These are phyloP conservation scores for Anacardium occidentale DNA, from an alignment of 345 rosid genomes.

Conservation along the genomic window DNA sequence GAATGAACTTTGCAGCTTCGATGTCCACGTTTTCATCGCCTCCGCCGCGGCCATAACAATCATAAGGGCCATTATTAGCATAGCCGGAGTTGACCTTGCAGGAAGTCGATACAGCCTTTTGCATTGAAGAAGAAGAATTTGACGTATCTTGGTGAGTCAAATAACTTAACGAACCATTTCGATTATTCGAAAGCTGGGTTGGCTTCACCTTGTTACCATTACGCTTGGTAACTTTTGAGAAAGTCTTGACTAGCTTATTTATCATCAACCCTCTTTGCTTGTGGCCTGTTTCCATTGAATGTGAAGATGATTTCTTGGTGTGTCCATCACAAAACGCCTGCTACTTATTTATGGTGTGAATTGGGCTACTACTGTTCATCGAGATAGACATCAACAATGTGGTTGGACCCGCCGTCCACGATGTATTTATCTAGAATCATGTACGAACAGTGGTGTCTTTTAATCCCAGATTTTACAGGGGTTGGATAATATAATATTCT, in stretches of 20 bases:
- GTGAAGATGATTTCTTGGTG: too few species aligned
- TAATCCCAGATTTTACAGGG: conserved; percentile 6
- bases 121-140: conserved; percentile 8
- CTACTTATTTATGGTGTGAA: neutral
- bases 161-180: neutral
- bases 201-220: conserved; percentile 28
- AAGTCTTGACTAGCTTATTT: conserved; percentile 26
- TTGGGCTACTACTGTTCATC: neutral
- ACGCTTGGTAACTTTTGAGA: conserved; percentile 22
- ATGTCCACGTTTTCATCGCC: conserved; percentile 47
- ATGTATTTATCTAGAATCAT: conserved; percentile 1
- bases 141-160: neutral
- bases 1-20: conserved; percentile 41
- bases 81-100: neutral
- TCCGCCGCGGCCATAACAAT: conserved; percentile 19
- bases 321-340: too few species aligned
- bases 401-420: conserved; percentile 18
- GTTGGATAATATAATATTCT: conserved; percentile 22
- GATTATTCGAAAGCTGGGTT: neutral
- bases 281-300: conserved; percentile 30
- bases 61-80: neutral
- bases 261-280: conserved; percentile 29
- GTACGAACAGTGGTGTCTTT: neutral
- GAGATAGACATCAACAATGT: conserved; percentile 8
- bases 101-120: neutral